Percentiles rank a stretch among this genome's conserved stretches.
These are phyloP conservation scores for Kitagawia praeruptora DNA, from an alignment of 129 eudicot species.

Conservation along the genomic window DNA sequence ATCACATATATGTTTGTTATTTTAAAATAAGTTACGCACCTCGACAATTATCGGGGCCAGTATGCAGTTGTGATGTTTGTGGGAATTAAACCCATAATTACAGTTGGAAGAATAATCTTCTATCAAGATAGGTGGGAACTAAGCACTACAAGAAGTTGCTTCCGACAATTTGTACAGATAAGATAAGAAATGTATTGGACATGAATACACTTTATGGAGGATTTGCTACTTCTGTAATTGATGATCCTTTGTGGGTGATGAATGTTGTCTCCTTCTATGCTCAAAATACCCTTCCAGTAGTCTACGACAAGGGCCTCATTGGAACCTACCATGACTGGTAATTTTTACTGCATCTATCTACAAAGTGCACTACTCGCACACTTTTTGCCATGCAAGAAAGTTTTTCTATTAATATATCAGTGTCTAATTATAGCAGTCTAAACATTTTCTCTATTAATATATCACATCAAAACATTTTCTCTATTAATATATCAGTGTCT, in stretches of 20 bases:
- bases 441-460: too few relatives aligned
- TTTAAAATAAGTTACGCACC: too few relatives aligned
- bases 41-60: too few relatives aligned
- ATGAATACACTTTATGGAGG: conserved; percentile 96
- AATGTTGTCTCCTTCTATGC: conserved; percentile 89
- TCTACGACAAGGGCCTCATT: conserved; percentile 81
- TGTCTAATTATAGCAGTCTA: too few relatives aligned
- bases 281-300: conserved; percentile 74
- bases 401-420: too few relatives aligned
- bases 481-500: too few relatives aligned
- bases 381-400: not conserved
- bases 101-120: too few relatives aligned
- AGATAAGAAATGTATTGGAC: conserved; percentile 89
- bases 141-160: conserved; percentile 88
- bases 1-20: too few relatives aligned
- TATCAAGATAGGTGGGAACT: conserved; percentile 18
- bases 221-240: conserved; percentile 70
- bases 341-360: conserved; percentile 11
- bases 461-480: too few relatives aligned
- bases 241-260: conserved; percentile 93
- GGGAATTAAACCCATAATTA: too few relatives aligned
- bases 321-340: conserved; percentile 97
- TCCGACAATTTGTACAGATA: conserved; percentile 69
- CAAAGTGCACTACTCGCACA: too few relatives aligned
- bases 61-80: too few relatives aligned